Conservation (phyloP, 1,139 yeast genomes). For the Geotrichum histeridarum region DNA sequence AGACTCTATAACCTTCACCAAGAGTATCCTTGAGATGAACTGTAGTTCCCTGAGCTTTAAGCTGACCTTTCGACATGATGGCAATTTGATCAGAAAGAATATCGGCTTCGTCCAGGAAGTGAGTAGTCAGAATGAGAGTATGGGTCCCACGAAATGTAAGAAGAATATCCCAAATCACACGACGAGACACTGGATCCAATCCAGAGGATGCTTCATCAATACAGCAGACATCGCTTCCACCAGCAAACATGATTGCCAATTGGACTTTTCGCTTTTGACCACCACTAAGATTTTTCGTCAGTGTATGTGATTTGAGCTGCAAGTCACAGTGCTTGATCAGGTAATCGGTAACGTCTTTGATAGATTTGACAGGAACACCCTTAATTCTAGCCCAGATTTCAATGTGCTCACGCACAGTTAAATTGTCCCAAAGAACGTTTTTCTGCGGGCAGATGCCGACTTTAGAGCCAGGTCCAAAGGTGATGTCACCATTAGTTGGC, state of each 20-base stretch:
- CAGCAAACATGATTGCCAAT: constrained; percentile 50
- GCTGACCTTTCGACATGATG: constrained; percentile 34
- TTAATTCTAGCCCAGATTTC: constrained; percentile 35
- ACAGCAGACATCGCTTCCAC: constrained; percentile 38
- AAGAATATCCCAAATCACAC: constrained; percentile 39
- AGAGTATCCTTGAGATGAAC: constrained; percentile 34
- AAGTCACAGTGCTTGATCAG: constrained; percentile 35
- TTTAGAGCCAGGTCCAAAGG: constrained; percentile 29
- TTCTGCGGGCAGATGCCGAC: constrained; percentile 40
- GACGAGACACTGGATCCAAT: constrained; percentile 37
- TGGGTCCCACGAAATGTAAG: constrained; percentile 32
- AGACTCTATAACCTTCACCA: constrained; percentile 36
- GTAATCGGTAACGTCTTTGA: constrained; percentile 21
- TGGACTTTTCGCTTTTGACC: constrained; percentile 92
- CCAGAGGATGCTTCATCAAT: constrained; percentile 41
- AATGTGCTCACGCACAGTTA: constrained; percentile 37
- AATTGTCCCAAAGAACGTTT: constrained; percentile 38
- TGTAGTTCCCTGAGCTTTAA: constrained; percentile 35
- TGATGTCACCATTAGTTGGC: constrained; percentile 30
- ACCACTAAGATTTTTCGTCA: constrained; percentile 54
- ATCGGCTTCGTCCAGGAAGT: constrained; percentile 40
- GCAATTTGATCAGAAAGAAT: constrained; percentile 37
- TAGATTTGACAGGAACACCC: constrained; percentile 25
- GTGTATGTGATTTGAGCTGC: constrained; percentile 25
- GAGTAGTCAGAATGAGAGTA: constrained; percentile 37